phyloP scores from a whole-genome alignment of 2,329 filamentous ascomycete species.

The Parascedosporium putredinis region DNA sequence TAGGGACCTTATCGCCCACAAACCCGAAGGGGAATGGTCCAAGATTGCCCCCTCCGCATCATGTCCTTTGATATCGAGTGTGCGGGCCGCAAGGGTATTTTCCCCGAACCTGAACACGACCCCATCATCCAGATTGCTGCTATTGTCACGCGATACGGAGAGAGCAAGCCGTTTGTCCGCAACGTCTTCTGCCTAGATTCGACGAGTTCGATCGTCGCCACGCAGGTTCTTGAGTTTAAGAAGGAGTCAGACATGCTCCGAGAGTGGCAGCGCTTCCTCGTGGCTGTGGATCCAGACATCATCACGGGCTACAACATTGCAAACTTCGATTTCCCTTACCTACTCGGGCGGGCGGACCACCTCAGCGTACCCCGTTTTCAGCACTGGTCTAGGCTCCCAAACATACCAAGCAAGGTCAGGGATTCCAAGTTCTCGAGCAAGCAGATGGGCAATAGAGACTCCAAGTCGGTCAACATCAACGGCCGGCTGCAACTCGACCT shows the following conservation, averaged over 20 bases:
- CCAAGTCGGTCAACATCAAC: constrained; percentile 88
- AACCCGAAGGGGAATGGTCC: constrained; percentile 86
- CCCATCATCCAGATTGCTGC: constrained; percentile 98
- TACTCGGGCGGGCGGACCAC: constrained; percentile 77
- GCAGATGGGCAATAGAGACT: constrained; percentile 94
- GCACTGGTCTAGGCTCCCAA: constrained; percentile 74
- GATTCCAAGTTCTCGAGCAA: constrained; percentile 90
- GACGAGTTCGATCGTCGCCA: constrained; percentile 89
- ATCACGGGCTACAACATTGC: constrained; percentile 98
- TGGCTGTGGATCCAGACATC: constrained; percentile 87
- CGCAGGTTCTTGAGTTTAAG: constrained; percentile 76
- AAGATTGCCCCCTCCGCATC: constrained; percentile 94
- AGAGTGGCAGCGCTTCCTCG: constrained; percentile 81
- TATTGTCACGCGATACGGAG: constrained; percentile 87
- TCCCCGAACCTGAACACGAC: constrained; percentile 83
- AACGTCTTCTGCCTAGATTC: constrained; percentile 95
- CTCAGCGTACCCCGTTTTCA: constrained; percentile 73
- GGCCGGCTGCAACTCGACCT: constrained; percentile 87
- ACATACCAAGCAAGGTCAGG: constrained; percentile 58
- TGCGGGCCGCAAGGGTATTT: constrained; percentile 92
- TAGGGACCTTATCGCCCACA: constrained; percentile 72
- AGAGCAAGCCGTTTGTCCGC: constrained; percentile 87
- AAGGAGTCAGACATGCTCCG: constrained; percentile 83
- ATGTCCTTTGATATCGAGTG: constrained; percentile 98
- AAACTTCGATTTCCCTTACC: constrained; percentile 97